These are phyloP conservation scores for Neospora caninum DNA, from an alignment of 169 alveolate genomes.

Conservation along the genomic window DNA sequence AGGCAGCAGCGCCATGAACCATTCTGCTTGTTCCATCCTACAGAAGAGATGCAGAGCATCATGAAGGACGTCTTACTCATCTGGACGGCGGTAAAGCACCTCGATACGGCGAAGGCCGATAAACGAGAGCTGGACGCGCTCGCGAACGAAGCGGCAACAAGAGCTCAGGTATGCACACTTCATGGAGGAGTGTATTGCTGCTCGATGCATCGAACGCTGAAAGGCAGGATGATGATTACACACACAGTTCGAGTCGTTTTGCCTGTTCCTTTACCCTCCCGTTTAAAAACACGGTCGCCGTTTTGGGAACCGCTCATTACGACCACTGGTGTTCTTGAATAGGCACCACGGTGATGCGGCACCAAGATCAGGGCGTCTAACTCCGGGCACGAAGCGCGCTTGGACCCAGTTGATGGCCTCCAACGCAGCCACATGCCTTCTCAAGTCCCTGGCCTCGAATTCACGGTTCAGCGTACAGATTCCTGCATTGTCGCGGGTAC, in stretches of 20 bases:
- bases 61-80: slow-evolving; percentile 67
- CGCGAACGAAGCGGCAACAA: slow-evolving; percentile 34
- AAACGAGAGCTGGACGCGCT: slow-evolving; percentile 60
- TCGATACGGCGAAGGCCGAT: slow-evolving; percentile 68
- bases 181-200: neutral
- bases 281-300: too few species aligned
- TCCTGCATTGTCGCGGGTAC: too few species aligned
- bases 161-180: slow-evolving; percentile 39
- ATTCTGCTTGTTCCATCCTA: neutral
- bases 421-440: too few species aligned
- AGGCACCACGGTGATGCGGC: too few species aligned
- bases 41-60: slow-evolving; percentile 64
- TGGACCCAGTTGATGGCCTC: too few species aligned
- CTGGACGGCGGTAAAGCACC: slow-evolving; percentile 67
- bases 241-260: neutral
- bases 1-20: neutral
- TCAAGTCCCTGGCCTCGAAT: too few species aligned
- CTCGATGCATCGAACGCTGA: neutral
- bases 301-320: too few species aligned
- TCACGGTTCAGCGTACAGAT: too few species aligned
- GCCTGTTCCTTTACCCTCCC: too few species aligned
- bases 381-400: too few species aligned
- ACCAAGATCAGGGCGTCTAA: too few species aligned
- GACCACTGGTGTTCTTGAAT: too few species aligned
- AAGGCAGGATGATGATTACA: neutral